Evolutionary conservation across 1,284 basidiomycete species (phyloP).

Genomic region (Sporisorium scitamineum): DNA sequence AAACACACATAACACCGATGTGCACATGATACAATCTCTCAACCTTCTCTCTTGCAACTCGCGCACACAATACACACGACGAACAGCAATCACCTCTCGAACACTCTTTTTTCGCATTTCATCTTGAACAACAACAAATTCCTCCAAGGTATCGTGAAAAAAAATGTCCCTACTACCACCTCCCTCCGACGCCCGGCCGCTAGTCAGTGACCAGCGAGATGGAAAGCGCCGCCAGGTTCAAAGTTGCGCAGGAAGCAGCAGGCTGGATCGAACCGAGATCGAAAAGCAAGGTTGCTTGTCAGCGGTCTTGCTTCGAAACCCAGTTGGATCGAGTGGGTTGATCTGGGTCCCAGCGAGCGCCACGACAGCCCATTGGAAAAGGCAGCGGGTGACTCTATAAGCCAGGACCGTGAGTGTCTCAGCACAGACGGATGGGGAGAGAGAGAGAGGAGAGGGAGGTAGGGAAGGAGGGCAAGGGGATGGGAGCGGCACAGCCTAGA

Average conservation of each 20-base stretch:
- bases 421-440: constrained; percentile 12
- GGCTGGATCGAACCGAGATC: constrained; percentile 12
- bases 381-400: constrained; percentile 60
- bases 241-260: constrained; percentile 55
- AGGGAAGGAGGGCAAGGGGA: background rate
- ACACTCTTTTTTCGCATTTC: too few relatives aligned
- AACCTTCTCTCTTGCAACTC: background rate
- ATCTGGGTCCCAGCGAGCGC: constrained; percentile 61
- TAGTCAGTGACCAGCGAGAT: constrained; percentile 37
- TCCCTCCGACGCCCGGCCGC: constrained; percentile 58
- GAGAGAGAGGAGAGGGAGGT: background rate
- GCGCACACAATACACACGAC: too few relatives aligned
- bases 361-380: constrained; percentile 50
- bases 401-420: constrained; percentile 46
- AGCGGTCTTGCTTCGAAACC: constrained; percentile 20
- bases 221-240: constrained; percentile 55
- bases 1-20: background rate
- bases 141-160: background rate
- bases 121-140: background rate
- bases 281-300: constrained; percentile 40
- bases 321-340: constrained; percentile 14
- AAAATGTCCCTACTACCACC: constrained; percentile 51
- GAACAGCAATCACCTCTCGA: too few relatives aligned
- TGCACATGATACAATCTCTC: too few relatives aligned
- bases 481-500: background rate